phyloP scores from a whole-genome alignment of 805 yeast genomes.

The Candida vaughaniae region DNA sequence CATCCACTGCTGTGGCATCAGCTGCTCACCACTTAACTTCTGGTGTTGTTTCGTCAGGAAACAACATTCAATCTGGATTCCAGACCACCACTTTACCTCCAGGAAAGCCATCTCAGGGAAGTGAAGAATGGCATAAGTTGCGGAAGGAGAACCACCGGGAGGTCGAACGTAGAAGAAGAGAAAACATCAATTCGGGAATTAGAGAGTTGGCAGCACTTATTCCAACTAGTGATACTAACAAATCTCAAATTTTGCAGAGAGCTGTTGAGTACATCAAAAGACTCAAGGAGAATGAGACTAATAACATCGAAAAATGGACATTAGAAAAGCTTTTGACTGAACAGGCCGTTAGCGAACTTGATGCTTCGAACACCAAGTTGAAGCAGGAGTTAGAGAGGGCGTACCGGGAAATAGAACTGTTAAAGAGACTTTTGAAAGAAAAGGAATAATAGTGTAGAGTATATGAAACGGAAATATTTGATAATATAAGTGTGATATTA shows the following conservation, averaged over 20 bases:
- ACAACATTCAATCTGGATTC: too few species aligned
- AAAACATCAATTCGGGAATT: slow-evolving; percentile 84
- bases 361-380: slow-evolving; percentile 81
- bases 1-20: too few species aligned
- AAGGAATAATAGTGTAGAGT: slow-evolving; percentile 2
- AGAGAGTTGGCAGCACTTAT: slow-evolving; percentile 72
- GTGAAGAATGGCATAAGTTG: slow-evolving; percentile 79
- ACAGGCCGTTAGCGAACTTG: slow-evolving; percentile 84
- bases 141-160: slow-evolving; percentile 92
- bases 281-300: slow-evolving; percentile 85
- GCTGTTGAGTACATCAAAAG: slow-evolving; percentile 90
- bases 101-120: slow-evolving; percentile 64
- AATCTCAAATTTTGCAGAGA: slow-evolving; percentile 82
- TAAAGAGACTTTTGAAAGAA: slow-evolving; percentile 49
- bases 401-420: slow-evolving; percentile 84
- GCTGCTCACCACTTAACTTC: too few species aligned
- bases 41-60: too few species aligned
- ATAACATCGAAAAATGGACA: slow-evolving; percentile 92
- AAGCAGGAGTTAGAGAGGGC: slow-evolving; percentile 88
- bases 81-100: slow-evolving; percentile 33
- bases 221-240: slow-evolving; percentile 83
- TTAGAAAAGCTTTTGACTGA: slow-evolving; percentile 88
- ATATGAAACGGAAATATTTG: too few species aligned
- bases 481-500: too few species aligned
- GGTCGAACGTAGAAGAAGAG: slow-evolving; percentile 91